phyloP scores from a whole-genome alignment of 2,329 filamentous ascomycete genomes.

The Clonostachys chloroleuca region DNA sequence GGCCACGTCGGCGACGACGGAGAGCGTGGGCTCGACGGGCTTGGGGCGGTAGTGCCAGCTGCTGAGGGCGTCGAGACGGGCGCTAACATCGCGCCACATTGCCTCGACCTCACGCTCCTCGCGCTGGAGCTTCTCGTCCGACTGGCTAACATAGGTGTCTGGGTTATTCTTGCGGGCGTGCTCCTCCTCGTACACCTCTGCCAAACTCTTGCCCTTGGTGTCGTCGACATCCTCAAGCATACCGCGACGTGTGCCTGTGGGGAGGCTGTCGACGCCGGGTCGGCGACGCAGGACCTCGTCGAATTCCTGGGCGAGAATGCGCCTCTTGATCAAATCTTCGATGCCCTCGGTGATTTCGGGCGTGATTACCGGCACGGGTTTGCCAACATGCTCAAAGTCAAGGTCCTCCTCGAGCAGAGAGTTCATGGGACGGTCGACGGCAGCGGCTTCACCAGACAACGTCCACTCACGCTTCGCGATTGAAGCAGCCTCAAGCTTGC shows the following conservation, averaged over 20 bases:
- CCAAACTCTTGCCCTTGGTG: conserved; percentile 82
- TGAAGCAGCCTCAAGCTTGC: conserved; percentile 81
- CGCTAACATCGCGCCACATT: conserved; percentile 77
- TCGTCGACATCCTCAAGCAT: conserved; percentile 70
- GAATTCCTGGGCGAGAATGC: conserved; percentile 86
- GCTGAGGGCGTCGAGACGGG: conserved; percentile 81
- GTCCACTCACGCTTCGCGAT: conserved; percentile 91
- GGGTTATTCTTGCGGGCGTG: conserved; percentile 76
- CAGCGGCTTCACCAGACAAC: conserved; percentile 80
- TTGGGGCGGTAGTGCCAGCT: conserved; percentile 97
- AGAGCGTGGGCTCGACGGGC: conserved; percentile 73
- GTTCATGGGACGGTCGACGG: conserved; percentile 78
- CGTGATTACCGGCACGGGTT: conserved; percentile 91
- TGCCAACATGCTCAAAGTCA: conserved; percentile 92
- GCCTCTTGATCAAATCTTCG: conserved; percentile 88
- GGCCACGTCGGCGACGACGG: conserved; percentile 86
- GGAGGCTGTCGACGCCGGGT: conserved; percentile 66
- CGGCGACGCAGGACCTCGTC: conserved; percentile 84
- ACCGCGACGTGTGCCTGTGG: conserved; percentile 60
- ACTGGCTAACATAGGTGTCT: conserved; percentile 71
- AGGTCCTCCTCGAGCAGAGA: conserved; percentile 92
- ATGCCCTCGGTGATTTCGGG: conserved; percentile 87
- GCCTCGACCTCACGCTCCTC: conserved; percentile 80
- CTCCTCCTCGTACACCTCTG: conserved; percentile 92
- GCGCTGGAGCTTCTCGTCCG: conserved; percentile 75